Percentiles rank a stretch among this genome's conserved stretches.
These are phyloP conservation scores for Spongospora subterranea DNA, from an alignment of 208 protist species.

Conservation along the genomic window DNA sequence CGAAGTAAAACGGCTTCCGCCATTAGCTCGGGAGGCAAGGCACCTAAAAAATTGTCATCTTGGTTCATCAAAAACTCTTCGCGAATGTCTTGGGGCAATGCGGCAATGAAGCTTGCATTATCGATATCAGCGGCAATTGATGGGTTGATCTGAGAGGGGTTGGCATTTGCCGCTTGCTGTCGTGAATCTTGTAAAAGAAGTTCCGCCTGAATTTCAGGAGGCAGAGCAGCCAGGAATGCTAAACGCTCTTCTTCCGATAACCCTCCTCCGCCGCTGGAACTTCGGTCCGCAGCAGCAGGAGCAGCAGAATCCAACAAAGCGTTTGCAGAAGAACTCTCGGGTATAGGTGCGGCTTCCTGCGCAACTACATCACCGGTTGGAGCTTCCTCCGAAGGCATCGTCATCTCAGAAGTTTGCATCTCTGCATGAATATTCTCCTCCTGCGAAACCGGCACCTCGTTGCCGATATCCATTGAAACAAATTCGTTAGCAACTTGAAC, in stretches of 20 bases:
- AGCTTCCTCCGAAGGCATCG: neutral
- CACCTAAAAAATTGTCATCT: slow-evolving; percentile 29
- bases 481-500: neutral
- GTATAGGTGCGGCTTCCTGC: neutral
- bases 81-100: slow-evolving; percentile 24
- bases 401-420: neutral
- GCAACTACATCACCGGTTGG: neutral
- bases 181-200: slow-evolving; percentile 15
- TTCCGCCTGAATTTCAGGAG: slow-evolving; percentile 9
- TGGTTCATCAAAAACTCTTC: slow-evolving; percentile 48
- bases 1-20: slow-evolving; percentile 8
- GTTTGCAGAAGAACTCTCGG: no score
- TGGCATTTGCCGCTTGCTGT: slow-evolving; percentile 1
- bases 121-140: slow-evolving; percentile 49
- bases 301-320: no score
- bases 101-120: slow-evolving; percentile 1
- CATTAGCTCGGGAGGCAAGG: slow-evolving; percentile 28
- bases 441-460: neutral
- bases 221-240: slow-evolving; percentile 36
- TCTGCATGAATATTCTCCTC: neutral
- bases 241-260: slow-evolving; percentile 43
- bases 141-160: neutral
- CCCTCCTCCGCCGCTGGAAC: neutral
- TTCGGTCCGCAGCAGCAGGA: neutral
- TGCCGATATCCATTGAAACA: neutral